Evolutionary conservation across 2,329 filamentous ascomycete species (phyloP), one percentile per base, ranked within the genome.

Genomic region (Monascus ruber): DNA sequence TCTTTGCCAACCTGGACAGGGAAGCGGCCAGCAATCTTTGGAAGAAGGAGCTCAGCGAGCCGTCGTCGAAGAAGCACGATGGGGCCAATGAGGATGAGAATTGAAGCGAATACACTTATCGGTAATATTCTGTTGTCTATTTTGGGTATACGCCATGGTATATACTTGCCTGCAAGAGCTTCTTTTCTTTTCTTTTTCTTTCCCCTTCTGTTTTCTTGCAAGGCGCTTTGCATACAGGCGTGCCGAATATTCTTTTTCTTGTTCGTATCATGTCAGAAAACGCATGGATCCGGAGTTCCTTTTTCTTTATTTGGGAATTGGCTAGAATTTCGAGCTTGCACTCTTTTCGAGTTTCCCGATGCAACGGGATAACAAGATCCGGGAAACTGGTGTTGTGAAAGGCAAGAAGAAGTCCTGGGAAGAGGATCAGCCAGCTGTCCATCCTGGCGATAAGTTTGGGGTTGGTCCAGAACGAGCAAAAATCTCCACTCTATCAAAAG

Each of bases 1-100:
- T 96, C 50, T 98, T 98, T 70, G 79, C 85, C 31, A 71, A 83
- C 47, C 64, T 96, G 11, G 84, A 95, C 64, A 72, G 69, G 44
- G 73, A 81, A 33, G 66, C 76, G 44, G 86, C 83, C 45, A 91
- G 84, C 62, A 75, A 72, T 31, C 47, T 78, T 47, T 91, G 85
- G 78, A 81, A 81, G 49, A 69, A 76, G 51, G 68, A 77, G 48
- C 59, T 83, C 38, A 59, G 65, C 46, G 68, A 74, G 65, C 73
- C 77, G 48, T 70, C 65, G n/a, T 68, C 73, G 26, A 66, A 71
- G 52, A 73, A 74, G 56, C 62, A 63, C 34, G 55, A 56, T 38
- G 50, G 43, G 17, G 46, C 45, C 29, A 40, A 42, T 3, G 53
- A 55, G 38, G 50, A 51, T 35, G 52, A 49, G 28, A 43, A 55